phyloP scores from a whole-genome alignment of 495 filamentous ascomycete genomes.

The Podospora australis region DNA sequence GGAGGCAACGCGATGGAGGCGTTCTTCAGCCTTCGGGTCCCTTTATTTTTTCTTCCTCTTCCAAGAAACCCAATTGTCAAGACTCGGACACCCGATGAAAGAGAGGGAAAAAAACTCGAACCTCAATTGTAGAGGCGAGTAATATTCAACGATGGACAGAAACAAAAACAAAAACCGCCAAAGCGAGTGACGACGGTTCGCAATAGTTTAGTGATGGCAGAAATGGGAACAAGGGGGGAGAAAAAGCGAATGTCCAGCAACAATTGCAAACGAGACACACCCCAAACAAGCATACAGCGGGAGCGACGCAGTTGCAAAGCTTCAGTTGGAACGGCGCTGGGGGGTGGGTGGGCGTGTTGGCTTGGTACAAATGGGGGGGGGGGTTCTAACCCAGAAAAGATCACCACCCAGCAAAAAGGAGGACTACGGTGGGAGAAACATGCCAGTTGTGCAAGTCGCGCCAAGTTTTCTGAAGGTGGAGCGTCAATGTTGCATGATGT shows the following conservation, averaged over 20 bases:
- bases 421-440: conserved; percentile 3
- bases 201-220: conserved; percentile 11
- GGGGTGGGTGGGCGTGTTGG: conserved; percentile 6
- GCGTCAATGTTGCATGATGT: conserved; percentile 24
- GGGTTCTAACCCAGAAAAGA: conserved; percentile 13
- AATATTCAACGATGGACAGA: conserved; percentile 1
- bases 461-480: conserved; percentile 5
- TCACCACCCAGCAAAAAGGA: conserved; percentile 1
- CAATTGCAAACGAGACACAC: conserved; percentile 10
- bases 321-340: conserved; percentile 5
- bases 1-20: conserved; percentile 12
- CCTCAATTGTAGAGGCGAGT: not conserved
- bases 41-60: too few species aligned
- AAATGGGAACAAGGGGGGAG: conserved; percentile 25
- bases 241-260: conserved; percentile 23
- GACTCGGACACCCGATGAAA: too few species aligned
- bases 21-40: conserved; percentile 6
- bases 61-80: not conserved
- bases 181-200: conserved; percentile 43
- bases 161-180: conserved; percentile 33
- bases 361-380: too few species aligned
- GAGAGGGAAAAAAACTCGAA: not conserved
- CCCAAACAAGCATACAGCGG: too few species aligned
- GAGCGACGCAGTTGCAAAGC: conserved; percentile 8
- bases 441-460: conserved; percentile 3